A percentile compares a stretch with the other conserved stretches of the same genome.
phyloP scores from a whole-genome alignment of 176 grass and related monocot species.

The Oryza rufipogon region DNA sequence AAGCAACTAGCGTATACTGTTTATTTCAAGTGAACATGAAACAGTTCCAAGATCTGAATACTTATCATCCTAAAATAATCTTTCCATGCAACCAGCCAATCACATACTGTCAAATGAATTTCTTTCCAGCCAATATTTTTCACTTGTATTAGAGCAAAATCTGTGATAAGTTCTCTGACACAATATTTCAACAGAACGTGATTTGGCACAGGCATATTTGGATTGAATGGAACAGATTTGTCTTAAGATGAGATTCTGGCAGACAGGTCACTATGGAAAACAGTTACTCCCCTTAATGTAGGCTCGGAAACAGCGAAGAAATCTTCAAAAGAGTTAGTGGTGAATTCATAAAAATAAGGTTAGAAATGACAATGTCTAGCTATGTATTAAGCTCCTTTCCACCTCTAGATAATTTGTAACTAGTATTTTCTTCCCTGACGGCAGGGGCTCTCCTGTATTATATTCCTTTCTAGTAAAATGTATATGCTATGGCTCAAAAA shows the following conservation, averaged over 20 bases:
- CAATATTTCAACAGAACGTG: neutral
- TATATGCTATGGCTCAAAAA: neutral
- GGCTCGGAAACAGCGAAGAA: neutral
- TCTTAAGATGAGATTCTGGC: no score
- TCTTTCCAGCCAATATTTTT: neutral
- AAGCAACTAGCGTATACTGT: neutral
- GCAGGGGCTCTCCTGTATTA: neutral
- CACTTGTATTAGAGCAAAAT: neutral
- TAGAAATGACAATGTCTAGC: neutral
- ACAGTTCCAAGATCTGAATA: constrained; percentile 1
- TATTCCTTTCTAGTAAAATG: neutral
- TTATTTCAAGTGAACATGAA: constrained; percentile 25
- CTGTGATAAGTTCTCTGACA: neutral
- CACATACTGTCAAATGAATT: neutral
- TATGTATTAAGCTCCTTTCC: neutral
- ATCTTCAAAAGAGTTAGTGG: neutral
- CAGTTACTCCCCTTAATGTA: neutral
- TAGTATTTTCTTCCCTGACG: neutral
- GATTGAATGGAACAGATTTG: neutral
- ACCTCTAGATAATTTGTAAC: neutral
- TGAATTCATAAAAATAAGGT: neutral
- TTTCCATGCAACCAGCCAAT: neutral
- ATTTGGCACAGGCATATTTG: neutral
- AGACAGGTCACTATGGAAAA: no score
- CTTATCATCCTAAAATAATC: neutral